Conservation (phyloP, 306 rosid genomes). For the Purshia tridentata region DNA sequence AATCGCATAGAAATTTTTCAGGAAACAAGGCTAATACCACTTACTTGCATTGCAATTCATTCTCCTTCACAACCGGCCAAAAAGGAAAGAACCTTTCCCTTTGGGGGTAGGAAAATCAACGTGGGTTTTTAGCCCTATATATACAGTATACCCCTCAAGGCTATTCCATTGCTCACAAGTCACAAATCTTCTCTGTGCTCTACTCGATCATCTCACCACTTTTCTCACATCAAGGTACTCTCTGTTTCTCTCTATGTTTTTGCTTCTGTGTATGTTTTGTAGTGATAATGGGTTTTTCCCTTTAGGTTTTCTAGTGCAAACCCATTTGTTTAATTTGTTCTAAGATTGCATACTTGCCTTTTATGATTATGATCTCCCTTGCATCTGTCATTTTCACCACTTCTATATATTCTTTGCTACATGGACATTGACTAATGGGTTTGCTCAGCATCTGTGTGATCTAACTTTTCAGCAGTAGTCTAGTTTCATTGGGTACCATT, state of each 20-base stretch:
- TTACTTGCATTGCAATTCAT: not conserved
- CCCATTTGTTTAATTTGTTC: not conserved
- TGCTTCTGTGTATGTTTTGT: not conserved
- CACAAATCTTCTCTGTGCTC: not conserved
- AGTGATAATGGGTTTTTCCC: not conserved
- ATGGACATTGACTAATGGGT: too few species aligned
- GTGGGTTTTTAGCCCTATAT: too few species aligned
- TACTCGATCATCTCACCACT: not conserved
- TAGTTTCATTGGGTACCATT: not conserved
- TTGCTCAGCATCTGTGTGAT: not conserved
- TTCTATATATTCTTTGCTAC: not conserved
- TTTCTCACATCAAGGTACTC: constrained; percentile 10
- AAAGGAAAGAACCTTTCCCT: too few species aligned
- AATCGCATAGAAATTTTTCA: too few species aligned
- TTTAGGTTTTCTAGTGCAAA: not conserved
- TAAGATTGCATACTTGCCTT: not conserved
- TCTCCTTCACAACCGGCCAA: too few species aligned
- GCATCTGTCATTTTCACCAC: too few species aligned
- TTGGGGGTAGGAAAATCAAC: too few species aligned
- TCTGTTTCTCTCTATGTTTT: not conserved
- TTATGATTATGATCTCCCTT: too few species aligned
- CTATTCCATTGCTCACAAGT: not conserved
- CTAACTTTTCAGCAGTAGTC: not conserved
- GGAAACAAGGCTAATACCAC: not conserved
- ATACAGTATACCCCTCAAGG: too few species aligned